Percentiles rank a stretch among this genome's conserved stretches.
Conservation (phyloP, 2,329 filamentous ascomycete species). For the Clonostachys sp. region DNA sequence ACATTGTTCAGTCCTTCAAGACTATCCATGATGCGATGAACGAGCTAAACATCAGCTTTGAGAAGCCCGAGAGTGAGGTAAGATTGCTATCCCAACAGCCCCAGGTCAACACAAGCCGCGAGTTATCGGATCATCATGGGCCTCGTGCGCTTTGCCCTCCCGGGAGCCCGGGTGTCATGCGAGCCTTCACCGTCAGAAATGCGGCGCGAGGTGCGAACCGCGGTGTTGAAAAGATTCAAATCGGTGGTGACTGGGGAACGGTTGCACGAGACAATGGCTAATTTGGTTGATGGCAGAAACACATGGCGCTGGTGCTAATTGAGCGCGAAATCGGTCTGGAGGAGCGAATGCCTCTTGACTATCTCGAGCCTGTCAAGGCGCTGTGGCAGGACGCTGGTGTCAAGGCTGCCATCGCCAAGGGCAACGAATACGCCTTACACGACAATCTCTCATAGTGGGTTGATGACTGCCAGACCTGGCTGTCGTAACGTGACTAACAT, state of each 20-base stretch:
- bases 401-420: conserved; percentile 82
- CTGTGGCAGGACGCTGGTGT: conserved; percentile 84
- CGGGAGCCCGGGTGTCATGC: too few relatives aligned
- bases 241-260: too few relatives aligned
- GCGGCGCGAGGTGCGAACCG: too few relatives aligned
- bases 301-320: conserved; percentile 71
- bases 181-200: too few relatives aligned
- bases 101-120: too few relatives aligned
- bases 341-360: conserved; percentile 74
- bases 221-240: too few relatives aligned
- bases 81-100: conserved; percentile 16
- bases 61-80: conserved; percentile 75
- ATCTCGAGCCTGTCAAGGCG: conserved; percentile 73
- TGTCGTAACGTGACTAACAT: background rate
- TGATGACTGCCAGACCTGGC: background rate
- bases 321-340: conserved; percentile 80
- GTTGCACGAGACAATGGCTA: conserved; percentile 22
- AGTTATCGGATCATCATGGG: too few relatives aligned
- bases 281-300: conserved; percentile 51
- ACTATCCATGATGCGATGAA: conserved; percentile 89
- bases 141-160: too few relatives aligned
- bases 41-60: conserved; percentile 75
- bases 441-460: conserved; percentile 92
- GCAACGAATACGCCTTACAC: conserved; percentile 94
- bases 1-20: conserved; percentile 88